phyloP scores from a whole-genome alignment of 2,329 filamentous ascomycete species.

The Cladosporium sp. region DNA sequence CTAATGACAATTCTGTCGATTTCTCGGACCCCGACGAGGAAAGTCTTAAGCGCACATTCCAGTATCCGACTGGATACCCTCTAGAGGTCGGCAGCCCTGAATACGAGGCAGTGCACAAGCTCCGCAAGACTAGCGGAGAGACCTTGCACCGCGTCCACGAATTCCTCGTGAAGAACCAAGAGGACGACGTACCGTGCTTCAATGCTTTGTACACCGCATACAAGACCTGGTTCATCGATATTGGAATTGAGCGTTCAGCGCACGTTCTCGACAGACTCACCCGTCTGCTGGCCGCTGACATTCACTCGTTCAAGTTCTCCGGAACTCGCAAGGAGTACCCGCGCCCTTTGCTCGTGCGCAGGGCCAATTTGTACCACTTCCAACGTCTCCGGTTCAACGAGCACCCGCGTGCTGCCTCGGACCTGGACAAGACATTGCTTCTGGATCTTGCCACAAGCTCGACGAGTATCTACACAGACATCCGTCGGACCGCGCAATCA shows the following conservation, averaged over 20 bases:
- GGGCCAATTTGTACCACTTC: conserved; percentile 90
- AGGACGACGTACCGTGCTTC: conserved; percentile 95
- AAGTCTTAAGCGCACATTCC: conserved; percentile 76
- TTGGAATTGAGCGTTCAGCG: conserved; percentile 90
- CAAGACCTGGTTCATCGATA: conserved; percentile 93
- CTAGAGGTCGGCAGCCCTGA: conserved; percentile 57
- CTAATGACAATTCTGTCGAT: conserved; percentile 41
- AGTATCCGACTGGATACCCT: conserved; percentile 82
- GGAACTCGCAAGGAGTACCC: conserved; percentile 90
- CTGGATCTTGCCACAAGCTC: conserved; percentile 85
- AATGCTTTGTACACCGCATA: conserved; percentile 89
- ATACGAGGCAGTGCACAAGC: conserved; percentile 70
- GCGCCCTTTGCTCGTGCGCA: conserved; percentile 80
- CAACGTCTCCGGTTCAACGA: conserved; percentile 93
- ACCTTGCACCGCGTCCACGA: conserved; percentile 76
- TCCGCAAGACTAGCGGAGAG: conserved; percentile 73
- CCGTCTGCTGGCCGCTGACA: conserved; percentile 77
- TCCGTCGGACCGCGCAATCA: conserved; percentile 86
- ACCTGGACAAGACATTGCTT: conserved; percentile 79
- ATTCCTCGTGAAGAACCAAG: conserved; percentile 76
- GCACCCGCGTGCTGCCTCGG: conserved; percentile 76
- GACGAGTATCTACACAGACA: conserved; percentile 88
- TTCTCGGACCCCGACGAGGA: conserved; percentile 69
- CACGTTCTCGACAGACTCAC: conserved; percentile 85
- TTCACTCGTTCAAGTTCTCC: conserved; percentile 88